Percentiles rank a stretch among this genome's conserved stretches.
phyloP scores from a whole-genome alignment of 2,329 filamentous ascomycete genomes.

The Grosmannia serpens region DNA sequence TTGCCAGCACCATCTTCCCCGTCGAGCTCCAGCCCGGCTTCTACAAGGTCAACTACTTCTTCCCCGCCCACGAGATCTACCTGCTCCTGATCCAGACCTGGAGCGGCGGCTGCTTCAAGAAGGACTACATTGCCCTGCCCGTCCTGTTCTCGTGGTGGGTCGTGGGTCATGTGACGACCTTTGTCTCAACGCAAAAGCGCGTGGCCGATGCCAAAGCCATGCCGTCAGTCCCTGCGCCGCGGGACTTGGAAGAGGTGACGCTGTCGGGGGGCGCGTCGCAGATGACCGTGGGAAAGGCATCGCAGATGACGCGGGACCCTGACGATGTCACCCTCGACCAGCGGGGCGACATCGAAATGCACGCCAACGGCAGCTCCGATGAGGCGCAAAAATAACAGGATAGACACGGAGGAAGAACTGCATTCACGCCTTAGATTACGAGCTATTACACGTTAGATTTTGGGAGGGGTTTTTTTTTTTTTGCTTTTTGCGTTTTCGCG shows the following conservation, averaged over 20 bases:
- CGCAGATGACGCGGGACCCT: not conserved
- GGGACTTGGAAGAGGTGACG: not conserved
- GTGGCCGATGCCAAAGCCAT: not conserved
- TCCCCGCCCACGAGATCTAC: conserved; percentile 29
- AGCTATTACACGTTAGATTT: not conserved
- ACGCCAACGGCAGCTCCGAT: not conserved
- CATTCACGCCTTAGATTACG: not conserved
- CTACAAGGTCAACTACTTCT: conserved; percentile 25
- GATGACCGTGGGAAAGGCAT: not conserved
- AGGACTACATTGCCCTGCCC: conserved; percentile 26
- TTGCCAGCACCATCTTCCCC: conserved; percentile 28
- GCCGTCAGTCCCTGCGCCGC: not conserved
- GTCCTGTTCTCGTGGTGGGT: conserved; percentile 29
- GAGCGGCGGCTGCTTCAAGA: conserved; percentile 26
- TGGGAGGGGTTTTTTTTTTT: not conserved
- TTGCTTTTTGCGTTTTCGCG: not conserved
- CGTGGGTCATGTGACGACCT: conserved; percentile 1
- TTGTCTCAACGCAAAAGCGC: not conserved
- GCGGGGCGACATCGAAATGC: not conserved
- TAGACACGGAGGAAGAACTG: not conserved
- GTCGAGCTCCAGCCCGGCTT: conserved; percentile 30
- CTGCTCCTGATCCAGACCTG: conserved; percentile 29
- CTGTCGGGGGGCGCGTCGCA: not conserved
- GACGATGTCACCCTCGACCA: not conserved
- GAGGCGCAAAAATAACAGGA: not conserved